Evolutionary conservation across 805 yeast species (phyloP).

Genomic region (Saccharomycopsis olivae): DNA sequence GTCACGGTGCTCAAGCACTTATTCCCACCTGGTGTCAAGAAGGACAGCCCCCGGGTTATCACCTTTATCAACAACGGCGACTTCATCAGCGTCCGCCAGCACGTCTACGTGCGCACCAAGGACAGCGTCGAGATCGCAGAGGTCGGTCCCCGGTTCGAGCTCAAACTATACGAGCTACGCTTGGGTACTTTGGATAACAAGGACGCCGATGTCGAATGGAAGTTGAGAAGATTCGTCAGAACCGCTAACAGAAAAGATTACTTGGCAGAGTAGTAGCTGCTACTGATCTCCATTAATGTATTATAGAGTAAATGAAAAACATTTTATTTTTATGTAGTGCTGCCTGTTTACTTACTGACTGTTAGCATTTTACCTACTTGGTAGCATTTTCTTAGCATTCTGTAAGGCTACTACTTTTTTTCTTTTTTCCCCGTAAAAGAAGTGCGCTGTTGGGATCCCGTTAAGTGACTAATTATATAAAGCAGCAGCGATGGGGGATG

Average conservation of each 20-base stretch:
- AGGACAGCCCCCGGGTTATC: conserved; percentile 82
- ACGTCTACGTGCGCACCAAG: conserved; percentile 80
- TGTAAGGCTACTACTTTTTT: no score
- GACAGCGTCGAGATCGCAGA: conserved; percentile 90
- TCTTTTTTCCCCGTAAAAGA: no score
- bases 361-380: no score
- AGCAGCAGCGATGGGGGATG: no score
- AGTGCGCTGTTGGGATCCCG: no score
- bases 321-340: neutral
- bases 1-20: conserved; percentile 73
- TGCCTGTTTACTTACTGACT: neutral
- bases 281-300: neutral
- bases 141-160: conserved; percentile 97
- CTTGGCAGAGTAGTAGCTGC: conserved; percentile 28
- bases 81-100: conserved; percentile 90
- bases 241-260: conserved; percentile 95
- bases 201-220: conserved; percentile 98
- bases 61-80: conserved; percentile 88
- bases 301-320: neutral
- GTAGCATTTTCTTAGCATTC: no score
- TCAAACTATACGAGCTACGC: conserved; percentile 81
- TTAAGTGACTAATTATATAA: no score
- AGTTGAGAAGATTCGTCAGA: conserved; percentile 81
- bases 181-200: conserved; percentile 89
- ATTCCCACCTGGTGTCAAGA: conserved; percentile 95